Evolutionary conservation across 257 asterid species (phyloP).

Genomic region (Capsicum rhomboideum): DNA sequence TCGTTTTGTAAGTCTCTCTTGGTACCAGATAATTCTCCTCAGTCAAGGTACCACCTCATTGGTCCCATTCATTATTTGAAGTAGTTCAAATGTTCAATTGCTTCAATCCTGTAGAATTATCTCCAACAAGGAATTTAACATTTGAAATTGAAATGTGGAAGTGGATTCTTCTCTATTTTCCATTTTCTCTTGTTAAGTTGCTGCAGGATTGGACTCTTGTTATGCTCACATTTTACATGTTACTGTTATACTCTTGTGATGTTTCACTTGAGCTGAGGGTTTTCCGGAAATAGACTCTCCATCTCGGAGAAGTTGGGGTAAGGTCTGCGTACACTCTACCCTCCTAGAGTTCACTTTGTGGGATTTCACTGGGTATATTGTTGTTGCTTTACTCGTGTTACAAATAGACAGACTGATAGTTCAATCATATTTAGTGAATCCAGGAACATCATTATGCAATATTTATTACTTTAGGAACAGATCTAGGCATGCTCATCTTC

Average conservation of each 20-base stretch:
- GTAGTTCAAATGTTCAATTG: slow-evolving; percentile 26
- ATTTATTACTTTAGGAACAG: background rate
- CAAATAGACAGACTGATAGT: background rate
- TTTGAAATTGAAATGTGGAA: slow-evolving; percentile 7
- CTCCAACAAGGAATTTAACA: slow-evolving; percentile 6
- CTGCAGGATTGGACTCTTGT: background rate
- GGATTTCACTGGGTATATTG: too few species aligned
- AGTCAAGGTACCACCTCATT: slow-evolving; percentile 28
- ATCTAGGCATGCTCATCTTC: background rate
- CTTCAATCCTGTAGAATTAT: slow-evolving; percentile 25
- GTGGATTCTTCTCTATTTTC: background rate
- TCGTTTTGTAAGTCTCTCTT: slow-evolving; percentile 26
- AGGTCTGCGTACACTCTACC: too few species aligned
- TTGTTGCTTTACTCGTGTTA: background rate
- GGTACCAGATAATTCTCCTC: slow-evolving; percentile 26
- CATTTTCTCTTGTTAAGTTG: background rate
- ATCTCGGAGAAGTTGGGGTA: too few species aligned
- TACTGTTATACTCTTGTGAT: background rate
- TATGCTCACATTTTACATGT: background rate
- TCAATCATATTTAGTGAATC: background rate
- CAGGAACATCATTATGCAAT: background rate
- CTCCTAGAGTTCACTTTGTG: too few species aligned
- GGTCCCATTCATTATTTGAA: slow-evolving; percentile 29
- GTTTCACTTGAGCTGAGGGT: too few species aligned
- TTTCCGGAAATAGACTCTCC: too few species aligned